Base-by-base conservation (phyloP, 2,329 filamentous ascomycete species). In the Alternaria longipes region DNA sequence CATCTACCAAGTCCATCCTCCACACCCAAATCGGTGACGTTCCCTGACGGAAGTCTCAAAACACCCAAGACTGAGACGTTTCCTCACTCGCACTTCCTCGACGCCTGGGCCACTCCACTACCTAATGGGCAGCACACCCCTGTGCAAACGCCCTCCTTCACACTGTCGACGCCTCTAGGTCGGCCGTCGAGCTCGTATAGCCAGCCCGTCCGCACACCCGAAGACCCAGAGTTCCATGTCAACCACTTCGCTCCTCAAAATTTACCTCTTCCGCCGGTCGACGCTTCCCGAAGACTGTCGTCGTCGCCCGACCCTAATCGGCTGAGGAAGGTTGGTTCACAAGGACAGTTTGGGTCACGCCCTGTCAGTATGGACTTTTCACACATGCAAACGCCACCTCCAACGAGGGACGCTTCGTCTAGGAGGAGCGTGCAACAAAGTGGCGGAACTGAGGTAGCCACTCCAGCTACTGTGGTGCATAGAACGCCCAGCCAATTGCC, bases 381-480 rank as follows among this genome's bases (percentile, higher is more conserved):
- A 22, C 82, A 84, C 14, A 87, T 88, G 81, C 86, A 89, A 75
- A 89, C 87, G 12, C 87, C 87, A 34, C 87, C 87, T 50, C 86
- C 87, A 3, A 88, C 86, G 26, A 82, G 86, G 74, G 86, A 82
- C 63, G 78, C 80, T 54, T 81, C 85, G 18, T 85, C 83, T 6
- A 81, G 83, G 70, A 82, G 84, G 64, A 81, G 74, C 51, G 66
- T 76, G 50, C 72, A 75, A 49, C 76, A 80, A 40, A 68, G 63
- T 52, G 63, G 52, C 36, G 68, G 70, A 22, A 63, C 69, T 46
- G 74, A 70, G 7, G 65, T 72, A 57, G 64, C 66, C 42, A 78
- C 77, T 22, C 78, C 78, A 46, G 72, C 74, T 38, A 79, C 81
- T 14, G 79, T 81, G 18, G 79, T 82, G 63, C 77, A 77, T 34